Percentiles rank a stretch among this genome's conserved stretches.
Conservation (phyloP, 768 basidiomycete species). For the Leccinum subgranulosum region DNA sequence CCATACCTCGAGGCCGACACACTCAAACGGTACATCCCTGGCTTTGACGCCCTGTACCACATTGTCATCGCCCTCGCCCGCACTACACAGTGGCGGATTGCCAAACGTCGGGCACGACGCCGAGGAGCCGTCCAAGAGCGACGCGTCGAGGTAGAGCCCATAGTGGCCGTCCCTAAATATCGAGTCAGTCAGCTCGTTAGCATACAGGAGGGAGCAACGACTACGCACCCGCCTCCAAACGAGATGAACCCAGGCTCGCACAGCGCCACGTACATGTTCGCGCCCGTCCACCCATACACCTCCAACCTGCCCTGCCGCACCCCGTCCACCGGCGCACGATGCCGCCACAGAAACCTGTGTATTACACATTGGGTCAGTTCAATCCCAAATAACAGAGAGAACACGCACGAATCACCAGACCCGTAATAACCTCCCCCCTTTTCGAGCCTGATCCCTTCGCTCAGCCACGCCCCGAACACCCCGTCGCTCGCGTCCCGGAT, state of each 20-base stretch:
- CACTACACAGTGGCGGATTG: constrained; percentile 74
- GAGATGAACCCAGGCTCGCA: constrained; percentile 80
- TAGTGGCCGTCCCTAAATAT: constrained; percentile 67
- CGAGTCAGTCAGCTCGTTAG: background rate
- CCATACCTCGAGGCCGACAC: constrained; percentile 93
- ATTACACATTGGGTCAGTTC: background rate
- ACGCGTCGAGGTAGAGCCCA: constrained; percentile 83
- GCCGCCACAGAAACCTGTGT: constrained; percentile 19
- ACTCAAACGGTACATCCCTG: constrained; percentile 71
- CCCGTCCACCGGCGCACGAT: constrained; percentile 29
- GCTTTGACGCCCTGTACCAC: constrained; percentile 21
- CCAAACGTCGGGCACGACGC: constrained; percentile 83
- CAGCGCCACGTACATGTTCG: constrained; percentile 85
- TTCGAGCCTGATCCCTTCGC: constrained; percentile 58
- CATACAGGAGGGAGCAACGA: background rate
- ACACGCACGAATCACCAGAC: constrained; percentile 76
- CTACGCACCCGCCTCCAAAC: constrained; percentile 86
- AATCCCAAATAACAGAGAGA: background rate
- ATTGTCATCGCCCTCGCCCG: constrained; percentile 10
- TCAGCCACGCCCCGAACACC: constrained; percentile 82
- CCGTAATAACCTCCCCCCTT: constrained; percentile 74
- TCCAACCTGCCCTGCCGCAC: constrained; percentile 39
- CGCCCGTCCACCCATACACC: constrained; percentile 81
- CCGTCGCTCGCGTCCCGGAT: constrained; percentile 61
- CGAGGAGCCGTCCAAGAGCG: constrained; percentile 79